Evolutionary conservation across 805 yeast genomes (phyloP), one percentile per base, ranked within the genome.

Genomic region (Myxozyma sirexii): DNA sequence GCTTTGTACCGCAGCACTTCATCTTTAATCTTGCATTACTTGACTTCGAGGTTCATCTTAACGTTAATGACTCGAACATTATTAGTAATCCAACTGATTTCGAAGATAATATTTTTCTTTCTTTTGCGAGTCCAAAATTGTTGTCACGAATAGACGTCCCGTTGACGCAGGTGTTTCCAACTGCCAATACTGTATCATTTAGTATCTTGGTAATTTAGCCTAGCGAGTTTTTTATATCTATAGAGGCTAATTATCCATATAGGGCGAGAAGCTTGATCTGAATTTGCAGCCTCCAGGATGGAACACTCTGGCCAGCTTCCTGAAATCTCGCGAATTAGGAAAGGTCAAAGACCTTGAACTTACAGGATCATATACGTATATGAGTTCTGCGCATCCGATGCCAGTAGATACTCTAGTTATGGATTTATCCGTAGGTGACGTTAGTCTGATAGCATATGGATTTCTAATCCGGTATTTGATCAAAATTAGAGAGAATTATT

Each of bases 41-140:
- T 3, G 74, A 82, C 39, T 86, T 87, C 67, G 79, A 82, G 33
- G 72, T 93, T 6, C 88, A 76, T 69, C 72, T 93, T 58, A 92
- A 92, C 71, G 86, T 90, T 27, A 94, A 94, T 71, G 96, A 90
- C 68, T 82, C 84, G 43, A 94, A 94, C 71, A 88, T 94, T 68
- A 85, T 94, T 64, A 88, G 91, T 72, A 88, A 90, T 67, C 97
- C 98, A 0, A 74, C 91, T 42, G 97, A 91, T 69, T 84, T 87
- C 67, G 82, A 82, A 54, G 94, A 87, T 61, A 94, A 94, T 71
- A 82, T 86, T 35, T 93, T 84, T 67, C 61, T 93, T 3, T 84
- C 93, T 0, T 78, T 93, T 60, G 84, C 82, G 63, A 96, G 97
- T 0, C 82, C 82, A 2, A 71, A 72, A 5, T 67, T 92, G 26